Percentiles rank a stretch among this genome's conserved stretches.
These are phyloP conservation scores for Beauveria scarabaeidicola DNA, from an alignment of 2,329 filamentous ascomycete genomes.

Conservation along the genomic window DNA sequence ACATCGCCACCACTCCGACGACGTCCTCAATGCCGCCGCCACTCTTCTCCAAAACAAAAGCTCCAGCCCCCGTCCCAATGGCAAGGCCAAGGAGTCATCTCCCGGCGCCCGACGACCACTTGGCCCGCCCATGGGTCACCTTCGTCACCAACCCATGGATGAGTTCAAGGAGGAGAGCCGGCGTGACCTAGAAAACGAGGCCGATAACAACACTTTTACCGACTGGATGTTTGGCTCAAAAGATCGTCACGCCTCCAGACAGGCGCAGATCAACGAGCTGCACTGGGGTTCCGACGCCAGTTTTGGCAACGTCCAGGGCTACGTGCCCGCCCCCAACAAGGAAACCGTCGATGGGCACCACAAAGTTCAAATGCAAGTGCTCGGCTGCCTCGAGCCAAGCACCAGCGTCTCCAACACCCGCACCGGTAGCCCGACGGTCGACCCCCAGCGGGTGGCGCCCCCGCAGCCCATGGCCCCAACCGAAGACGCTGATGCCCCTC, in stretches of 20 bases:
- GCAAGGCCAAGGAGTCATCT: conserved; percentile 15
- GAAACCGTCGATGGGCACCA: conserved; percentile 51
- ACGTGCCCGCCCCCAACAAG: conserved; percentile 45
- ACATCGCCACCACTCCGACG: conserved; percentile 33
- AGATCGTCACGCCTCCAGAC: conserved; percentile 21
- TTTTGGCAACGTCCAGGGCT: conserved; percentile 50
- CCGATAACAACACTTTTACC: conserved; percentile 30
- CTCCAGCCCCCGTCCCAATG: conserved; percentile 9
- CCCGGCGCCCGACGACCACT: conserved; percentile 19
- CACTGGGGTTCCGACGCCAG: conserved; percentile 62
- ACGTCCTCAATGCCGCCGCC: conserved; percentile 49
- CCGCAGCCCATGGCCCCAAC: conserved; percentile 18
- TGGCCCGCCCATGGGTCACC: conserved; percentile 30
- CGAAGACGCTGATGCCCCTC: conserved; percentile 32
- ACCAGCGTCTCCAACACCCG: conserved; percentile 52
- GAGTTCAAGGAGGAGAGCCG: conserved; percentile 33
- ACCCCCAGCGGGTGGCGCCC: not conserved
- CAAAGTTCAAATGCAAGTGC: conserved; percentile 44
- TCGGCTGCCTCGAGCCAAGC: conserved; percentile 49
- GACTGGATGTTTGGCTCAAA: conserved; percentile 33
- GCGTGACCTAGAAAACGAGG: conserved; percentile 22
- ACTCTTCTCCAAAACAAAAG: conserved; percentile 41
- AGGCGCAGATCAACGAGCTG: conserved; percentile 36
- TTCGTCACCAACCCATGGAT: conserved; percentile 34
- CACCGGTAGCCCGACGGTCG: conserved; percentile 42